These are phyloP conservation scores for Candida chilensis DNA, from an alignment of 805 yeast species.

Conservation along the genomic window DNA sequence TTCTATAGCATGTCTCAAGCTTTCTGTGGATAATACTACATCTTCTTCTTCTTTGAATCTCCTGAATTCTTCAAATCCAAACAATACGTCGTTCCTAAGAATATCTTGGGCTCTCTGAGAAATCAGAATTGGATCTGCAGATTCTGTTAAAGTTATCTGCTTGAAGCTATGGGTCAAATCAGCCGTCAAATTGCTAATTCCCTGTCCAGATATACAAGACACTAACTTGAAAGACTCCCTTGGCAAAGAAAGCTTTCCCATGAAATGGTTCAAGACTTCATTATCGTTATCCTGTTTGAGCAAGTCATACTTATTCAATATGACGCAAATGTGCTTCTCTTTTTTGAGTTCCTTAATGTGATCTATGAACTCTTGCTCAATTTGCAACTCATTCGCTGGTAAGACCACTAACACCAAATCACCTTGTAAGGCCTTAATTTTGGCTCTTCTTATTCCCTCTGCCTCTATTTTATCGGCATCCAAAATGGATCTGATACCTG, in stretches of 20 bases:
- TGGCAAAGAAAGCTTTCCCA: conserved; percentile 7
- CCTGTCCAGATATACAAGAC: conserved; percentile 55
- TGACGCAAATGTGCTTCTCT: conserved; percentile 25
- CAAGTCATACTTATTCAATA: conserved; percentile 58
- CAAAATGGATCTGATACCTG: conserved; percentile 61
- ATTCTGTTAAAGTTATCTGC: conserved; percentile 35
- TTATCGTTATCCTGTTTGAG: conserved; percentile 9
- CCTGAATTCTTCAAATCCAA: conserved; percentile 62
- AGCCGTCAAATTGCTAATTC: conserved; percentile 38
- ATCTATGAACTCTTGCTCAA: conserved; percentile 24
- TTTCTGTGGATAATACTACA: conserved; percentile 74
- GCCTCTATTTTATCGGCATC: conserved; percentile 52
- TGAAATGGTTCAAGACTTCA: conserved; percentile 1
- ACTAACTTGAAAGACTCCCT: conserved; percentile 17
- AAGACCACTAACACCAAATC: conserved; percentile 65
- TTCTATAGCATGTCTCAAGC: conserved; percentile 61
- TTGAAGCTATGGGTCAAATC: conserved; percentile 38
- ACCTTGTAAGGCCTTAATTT: conserved; percentile 43
- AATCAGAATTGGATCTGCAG: conserved; percentile 58
- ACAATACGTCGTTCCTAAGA: conserved; percentile 63
- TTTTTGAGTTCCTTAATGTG: conserved; percentile 24
- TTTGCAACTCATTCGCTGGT: conserved; percentile 27
- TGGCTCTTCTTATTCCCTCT: conserved; percentile 80
- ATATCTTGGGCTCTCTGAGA: conserved; percentile 74
- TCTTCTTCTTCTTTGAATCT: conserved; percentile 45